Percentiles rank a stretch among this genome's conserved stretches.
Conservation (phyloP, 2,329 filamentous ascomycete genomes). For the Ophiostoma triangulosporum region DNA sequence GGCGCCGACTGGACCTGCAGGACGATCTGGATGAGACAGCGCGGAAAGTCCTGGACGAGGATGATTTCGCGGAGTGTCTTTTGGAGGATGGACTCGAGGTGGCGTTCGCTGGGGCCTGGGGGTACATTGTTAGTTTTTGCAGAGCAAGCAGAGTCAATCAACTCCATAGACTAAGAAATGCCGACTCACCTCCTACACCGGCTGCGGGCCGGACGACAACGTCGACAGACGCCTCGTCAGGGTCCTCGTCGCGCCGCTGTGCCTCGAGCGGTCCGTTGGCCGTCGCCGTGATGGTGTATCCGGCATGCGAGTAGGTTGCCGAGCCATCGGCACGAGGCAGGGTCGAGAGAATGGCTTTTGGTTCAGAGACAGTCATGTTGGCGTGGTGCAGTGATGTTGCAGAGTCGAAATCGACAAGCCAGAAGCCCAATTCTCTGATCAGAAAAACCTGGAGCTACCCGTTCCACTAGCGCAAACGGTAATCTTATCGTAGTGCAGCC, state of each 20-base stretch:
- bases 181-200: slow-evolving; percentile 59
- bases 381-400: slow-evolving; percentile 1
- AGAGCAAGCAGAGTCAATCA: neutral
- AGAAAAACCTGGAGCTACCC: neutral
- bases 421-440: neutral
- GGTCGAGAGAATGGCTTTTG: slow-evolving; percentile 39
- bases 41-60: slow-evolving; percentile 60
- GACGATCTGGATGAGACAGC: slow-evolving; percentile 66
- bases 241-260: slow-evolving; percentile 73
- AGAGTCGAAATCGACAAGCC: neutral
- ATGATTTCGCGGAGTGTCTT: slow-evolving; percentile 61
- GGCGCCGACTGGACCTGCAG: slow-evolving; percentile 63
- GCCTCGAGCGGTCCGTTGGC: slow-evolving; percentile 93
- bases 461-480: neutral
- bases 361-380: slow-evolving; percentile 35
- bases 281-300: slow-evolving; percentile 70
- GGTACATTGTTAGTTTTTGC: neutral
- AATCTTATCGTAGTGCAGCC: neutral
- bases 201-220: slow-evolving; percentile 77
- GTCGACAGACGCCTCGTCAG: slow-evolving; percentile 82
- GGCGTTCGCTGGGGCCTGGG: slow-evolving; percentile 57
- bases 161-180: neutral
- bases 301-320: slow-evolving; percentile 58
- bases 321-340: slow-evolving; percentile 68
- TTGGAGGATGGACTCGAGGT: slow-evolving; percentile 67